A percentile compares a stretch with the other conserved stretches of the same genome.
Conservation (phyloP, 139 green algal genomes). For the Dunaliella primolecta region DNA sequence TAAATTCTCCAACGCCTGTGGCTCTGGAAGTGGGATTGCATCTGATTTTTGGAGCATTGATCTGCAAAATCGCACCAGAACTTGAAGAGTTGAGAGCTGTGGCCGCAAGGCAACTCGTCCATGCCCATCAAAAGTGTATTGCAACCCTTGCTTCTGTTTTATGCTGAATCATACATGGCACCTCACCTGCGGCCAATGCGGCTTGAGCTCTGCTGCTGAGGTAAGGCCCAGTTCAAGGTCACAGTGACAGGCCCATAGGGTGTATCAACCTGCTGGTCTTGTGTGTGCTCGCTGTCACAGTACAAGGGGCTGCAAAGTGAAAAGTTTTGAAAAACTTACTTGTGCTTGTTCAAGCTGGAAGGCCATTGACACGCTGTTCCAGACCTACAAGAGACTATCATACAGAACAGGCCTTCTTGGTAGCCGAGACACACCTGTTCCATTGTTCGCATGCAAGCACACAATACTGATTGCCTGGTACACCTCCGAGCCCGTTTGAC, state of each 20-base stretch:
- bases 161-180: too few species aligned
- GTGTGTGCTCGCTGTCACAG: conserved; percentile 75
- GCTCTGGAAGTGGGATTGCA: not conserved
- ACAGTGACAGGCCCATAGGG: conserved; percentile 55
- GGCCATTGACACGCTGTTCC: too few species aligned
- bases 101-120: too few species aligned
- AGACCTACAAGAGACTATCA: too few species aligned
- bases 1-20: not conserved
- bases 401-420: too few species aligned
- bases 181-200: not conserved
- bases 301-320: conserved; percentile 67
- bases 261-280: conserved; percentile 49
- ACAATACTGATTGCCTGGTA: conserved; percentile 65
- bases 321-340: not conserved
- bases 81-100: too few species aligned
- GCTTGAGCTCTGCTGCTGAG: not conserved
- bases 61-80: too few species aligned
- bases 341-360: too few species aligned
- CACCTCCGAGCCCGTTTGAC: conserved; percentile 63
- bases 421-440: not conserved
- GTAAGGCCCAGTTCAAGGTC: not conserved
- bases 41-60: not conserved
- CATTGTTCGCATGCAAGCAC: conserved; percentile 65
- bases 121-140: too few species aligned
- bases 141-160: too few species aligned